Evolutionary conservation across 2,329 filamentous ascomycete genomes (phyloP).

Genomic region (Epichloe hybrida): DNA sequence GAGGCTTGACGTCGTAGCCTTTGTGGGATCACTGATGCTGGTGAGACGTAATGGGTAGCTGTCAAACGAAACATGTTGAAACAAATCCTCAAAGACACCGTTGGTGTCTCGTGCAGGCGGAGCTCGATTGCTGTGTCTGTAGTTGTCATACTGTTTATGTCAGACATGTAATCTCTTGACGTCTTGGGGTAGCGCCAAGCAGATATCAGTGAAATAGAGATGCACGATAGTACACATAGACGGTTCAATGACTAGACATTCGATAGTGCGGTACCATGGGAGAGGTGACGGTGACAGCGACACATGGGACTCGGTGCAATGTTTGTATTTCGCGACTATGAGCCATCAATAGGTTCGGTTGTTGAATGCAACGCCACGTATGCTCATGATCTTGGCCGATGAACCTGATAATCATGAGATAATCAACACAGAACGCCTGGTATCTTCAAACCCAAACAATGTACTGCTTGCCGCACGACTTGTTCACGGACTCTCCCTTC

Average conservation of each 20-base stretch:
- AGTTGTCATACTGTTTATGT: too few relatives aligned
- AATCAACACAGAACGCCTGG: slow-evolving; percentile 1
- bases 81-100: background rate
- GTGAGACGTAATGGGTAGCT: slow-evolving; percentile 1
- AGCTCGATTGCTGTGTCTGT: too few relatives aligned
- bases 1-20: background rate
- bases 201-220: too few relatives aligned
- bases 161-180: too few relatives aligned
- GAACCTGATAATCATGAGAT: background rate
- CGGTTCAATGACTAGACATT: too few relatives aligned
- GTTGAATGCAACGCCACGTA: background rate
- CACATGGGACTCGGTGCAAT: too few relatives aligned
- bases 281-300: too few relatives aligned
- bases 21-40: background rate
- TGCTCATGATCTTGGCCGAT: background rate
- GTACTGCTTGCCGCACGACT: background rate
- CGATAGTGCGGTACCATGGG: too few relatives aligned
- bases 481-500: background rate
- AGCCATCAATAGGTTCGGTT: background rate
- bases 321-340: background rate
- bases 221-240: too few relatives aligned
- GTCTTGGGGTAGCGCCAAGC: too few relatives aligned
- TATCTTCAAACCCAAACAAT: background rate
- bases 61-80: background rate
- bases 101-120: too few relatives aligned